Base-by-base conservation (phyloP, 1,284 basidiomycete genomes). In the Baeospora myosura region DNA sequence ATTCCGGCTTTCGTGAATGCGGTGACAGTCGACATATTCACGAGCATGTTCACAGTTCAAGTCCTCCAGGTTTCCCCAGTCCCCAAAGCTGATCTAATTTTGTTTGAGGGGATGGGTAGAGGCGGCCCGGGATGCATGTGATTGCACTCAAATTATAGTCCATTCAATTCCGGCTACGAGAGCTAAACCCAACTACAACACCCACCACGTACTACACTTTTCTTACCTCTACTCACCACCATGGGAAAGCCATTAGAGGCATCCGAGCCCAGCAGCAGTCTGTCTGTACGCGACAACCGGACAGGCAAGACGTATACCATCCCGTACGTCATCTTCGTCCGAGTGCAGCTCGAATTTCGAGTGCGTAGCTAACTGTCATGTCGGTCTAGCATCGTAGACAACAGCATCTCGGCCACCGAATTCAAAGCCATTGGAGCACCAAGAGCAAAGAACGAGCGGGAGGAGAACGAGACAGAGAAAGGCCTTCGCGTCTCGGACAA, bases 381-480 rank as follows among this genome's bases (percentile, higher is more conserved):
- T n/a, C n/a, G 40, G n/a, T 30, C 3, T 47, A 88, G 87, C 8
- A 88, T 90, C 48, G 64, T 64, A 29, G 75, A 88, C 59, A 91
- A 89, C 58, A 78, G 80, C 16, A 72, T 92, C 22, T 64, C 77
- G 20, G 90, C 90, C 0, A 83, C 85, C 1, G 80, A 78, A 11
- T 91, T 93, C 74, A 91, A 89, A 65, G 61, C 66, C 34, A 77
- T 90, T 50, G 71, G 73, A 29, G 82, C 86, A 1, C 63, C 76
- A 1, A 50, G 62, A 14, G 69, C 67, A 23, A 58, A 68, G 20
- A 73, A 71, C 1, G 86, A 88, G 55, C 69, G 84, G 26, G 74
- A 75, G 40, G 88, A 93, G 70, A 87, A 92, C 58, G 89, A 92
- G 65, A 81, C 81, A 0, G 74, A 80, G 61, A 83, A 78, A 45